Evolutionary conservation across 2,329 filamentous ascomycete genomes (phyloP).

Genomic region (Sporothrix protearum): DNA sequence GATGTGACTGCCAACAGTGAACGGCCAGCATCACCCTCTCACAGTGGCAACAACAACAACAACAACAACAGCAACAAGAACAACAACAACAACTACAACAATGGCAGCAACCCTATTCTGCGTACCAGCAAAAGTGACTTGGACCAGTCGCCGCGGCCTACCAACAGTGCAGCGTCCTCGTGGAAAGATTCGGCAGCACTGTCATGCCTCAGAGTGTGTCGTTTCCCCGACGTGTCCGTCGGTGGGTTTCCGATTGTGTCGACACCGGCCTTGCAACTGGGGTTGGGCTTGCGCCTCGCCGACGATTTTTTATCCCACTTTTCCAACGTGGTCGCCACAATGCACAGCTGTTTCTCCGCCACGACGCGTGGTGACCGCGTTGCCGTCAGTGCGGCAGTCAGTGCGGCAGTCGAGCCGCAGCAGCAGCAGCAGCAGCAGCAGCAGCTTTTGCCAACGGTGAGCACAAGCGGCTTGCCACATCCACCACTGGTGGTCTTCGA

Average conservation of each 20-base stretch:
- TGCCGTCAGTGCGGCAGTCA: background rate
- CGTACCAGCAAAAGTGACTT: background rate
- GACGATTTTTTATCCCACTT: slow-evolving; percentile 41
- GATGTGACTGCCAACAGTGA: slow-evolving; percentile 20
- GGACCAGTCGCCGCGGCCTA: background rate
- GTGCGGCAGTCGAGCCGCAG: background rate
- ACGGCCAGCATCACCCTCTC: background rate
- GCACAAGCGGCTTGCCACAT: background rate
- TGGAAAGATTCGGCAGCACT: slow-evolving; percentile 30
- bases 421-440: background rate
- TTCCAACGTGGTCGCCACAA: background rate
- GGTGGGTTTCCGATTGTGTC: slow-evolving; percentile 42
- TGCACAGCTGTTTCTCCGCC: slow-evolving; percentile 11
- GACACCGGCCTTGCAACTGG: slow-evolving; percentile 42
- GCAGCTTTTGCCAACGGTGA: background rate
- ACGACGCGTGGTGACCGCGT: background rate
- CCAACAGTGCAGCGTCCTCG: slow-evolving; percentile 5
- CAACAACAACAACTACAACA: background rate
- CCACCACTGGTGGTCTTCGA: slow-evolving; percentile 18
- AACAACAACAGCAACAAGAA: no score
- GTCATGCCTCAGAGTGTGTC: slow-evolving; percentile 37
- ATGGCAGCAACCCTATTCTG: background rate
- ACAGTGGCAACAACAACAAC: background rate
- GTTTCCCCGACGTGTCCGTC: slow-evolving; percentile 42
- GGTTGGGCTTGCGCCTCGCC: slow-evolving; percentile 42